Evolutionary conservation across 2,329 filamentous ascomycete species (phyloP), one percentile per base, ranked within the genome.

Genomic region (Fusarium ramigenum): DNA sequence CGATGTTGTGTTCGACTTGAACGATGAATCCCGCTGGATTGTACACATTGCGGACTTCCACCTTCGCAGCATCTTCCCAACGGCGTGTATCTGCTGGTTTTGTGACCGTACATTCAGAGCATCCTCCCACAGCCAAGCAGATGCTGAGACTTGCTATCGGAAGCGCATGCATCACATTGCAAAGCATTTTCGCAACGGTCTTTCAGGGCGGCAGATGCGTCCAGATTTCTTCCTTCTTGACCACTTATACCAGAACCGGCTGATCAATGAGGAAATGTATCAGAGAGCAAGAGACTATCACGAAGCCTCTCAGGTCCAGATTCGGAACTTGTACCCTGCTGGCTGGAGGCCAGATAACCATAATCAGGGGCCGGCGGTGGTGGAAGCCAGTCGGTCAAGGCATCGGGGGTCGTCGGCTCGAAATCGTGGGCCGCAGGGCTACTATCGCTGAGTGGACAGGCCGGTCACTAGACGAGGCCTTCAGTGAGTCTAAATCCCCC

Each of bases 161-260:
- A 23, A 70, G 2, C 83, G 88, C 5, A 86, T 90, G 85, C 36
- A 76, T 7, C 89, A 91, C 70, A 86, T 90, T 56, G 82, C 79
- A 1, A 62, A 64, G 0, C 88, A 90, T 66, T 81, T 87, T 44
- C 60, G 76, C 18, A 44, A 78, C 7, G 80, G 79, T 0, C 61
- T 73, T 10, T 73, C 63, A 2, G 61, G 50, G 2, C 34, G 69
- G 0, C 23, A 81, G 8, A 79, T 80, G 56, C 79, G 83, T 4
- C 83, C 81, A 6, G 87, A 88, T 62, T 84, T 82, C 52, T 72
- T 66, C 36, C 74, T 87, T 30, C 69, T 87, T 21, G 66, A 82
- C 11, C 83, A 87, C 72, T 44, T 86, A 57, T 37, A 72, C 21
- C 21, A 70, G 0, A 52, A 78, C 4, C 49, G 70, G 0, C 42